phyloP scores from a whole-genome alignment of 2,329 filamentous ascomycete species.

The Pseudodiploospora longispora region DNA sequence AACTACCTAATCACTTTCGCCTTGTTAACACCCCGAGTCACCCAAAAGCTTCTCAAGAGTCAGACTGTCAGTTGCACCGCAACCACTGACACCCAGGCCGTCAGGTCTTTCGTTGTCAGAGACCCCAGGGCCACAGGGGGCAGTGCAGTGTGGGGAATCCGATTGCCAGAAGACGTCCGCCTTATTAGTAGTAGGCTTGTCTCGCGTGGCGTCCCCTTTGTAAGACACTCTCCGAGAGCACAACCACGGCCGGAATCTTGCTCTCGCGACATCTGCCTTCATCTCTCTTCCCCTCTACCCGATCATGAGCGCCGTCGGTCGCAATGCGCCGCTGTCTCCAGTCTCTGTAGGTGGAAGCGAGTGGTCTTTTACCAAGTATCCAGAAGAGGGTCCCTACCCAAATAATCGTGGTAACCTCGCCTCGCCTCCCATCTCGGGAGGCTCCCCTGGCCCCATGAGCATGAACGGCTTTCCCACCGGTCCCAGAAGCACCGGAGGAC shows the following conservation, averaged over 20 bases:
- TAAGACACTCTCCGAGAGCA: conserved; percentile 12
- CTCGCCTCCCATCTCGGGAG: conserved; percentile 63
- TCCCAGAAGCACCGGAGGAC: conserved; percentile 50
- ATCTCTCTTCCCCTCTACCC: conserved; percentile 15
- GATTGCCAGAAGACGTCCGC: conserved; percentile 7
- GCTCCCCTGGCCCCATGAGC: conserved; percentile 45
- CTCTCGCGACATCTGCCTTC: conserved; percentile 14
- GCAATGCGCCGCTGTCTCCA: conserved; percentile 71
- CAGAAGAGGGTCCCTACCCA: conserved; percentile 46
- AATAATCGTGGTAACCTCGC: conserved; percentile 52
- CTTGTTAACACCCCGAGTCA: too few relatives aligned
- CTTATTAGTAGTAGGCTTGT: conserved; percentile 1
- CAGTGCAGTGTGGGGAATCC: conserved; percentile 11
- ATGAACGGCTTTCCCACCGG: conserved; percentile 54
- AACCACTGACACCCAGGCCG: too few relatives aligned
- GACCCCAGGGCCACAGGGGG: conserved; percentile 8
- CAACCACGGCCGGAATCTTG: conserved; percentile 13
- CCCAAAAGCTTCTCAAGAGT: too few relatives aligned
- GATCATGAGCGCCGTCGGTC: conserved; percentile 53
- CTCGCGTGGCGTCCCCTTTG: conserved; percentile 10
- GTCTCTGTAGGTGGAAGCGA: conserved; percentile 78
- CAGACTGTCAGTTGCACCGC: too few relatives aligned
- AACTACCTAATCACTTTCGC: too few relatives aligned
- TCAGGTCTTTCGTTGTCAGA: too few relatives aligned
- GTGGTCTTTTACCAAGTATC: conserved; percentile 67